These are phyloP conservation scores for Byssochlamys sp. DNA, from an alignment of 2,329 filamentous ascomycete species.

Conservation along the genomic window DNA sequence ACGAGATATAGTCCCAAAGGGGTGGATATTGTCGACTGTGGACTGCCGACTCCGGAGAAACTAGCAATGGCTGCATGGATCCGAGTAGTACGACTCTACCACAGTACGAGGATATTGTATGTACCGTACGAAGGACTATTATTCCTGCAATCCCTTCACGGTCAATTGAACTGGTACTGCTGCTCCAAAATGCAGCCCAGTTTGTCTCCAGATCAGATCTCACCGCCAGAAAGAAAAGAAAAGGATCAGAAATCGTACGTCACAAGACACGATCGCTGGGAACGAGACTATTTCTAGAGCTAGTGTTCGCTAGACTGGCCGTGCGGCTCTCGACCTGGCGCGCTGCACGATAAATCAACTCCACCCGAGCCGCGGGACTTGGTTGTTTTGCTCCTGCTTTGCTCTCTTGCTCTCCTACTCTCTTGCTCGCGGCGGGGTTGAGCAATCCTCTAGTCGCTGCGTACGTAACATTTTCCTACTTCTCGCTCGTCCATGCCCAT, in stretches of 20 bases:
- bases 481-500: not conserved
- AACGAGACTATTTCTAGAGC: not conserved
- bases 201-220: not conserved
- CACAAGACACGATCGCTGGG: not conserved
- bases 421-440: not conserved
- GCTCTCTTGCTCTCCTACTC: no score
- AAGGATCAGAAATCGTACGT: not conserved
- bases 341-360: constrained; percentile 10
- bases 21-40: no score
- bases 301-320: not conserved
- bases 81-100: not conserved
- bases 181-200: not conserved
- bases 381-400: not conserved
- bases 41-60: not conserved
- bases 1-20: no score
- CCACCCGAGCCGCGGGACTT: constrained; percentile 1
- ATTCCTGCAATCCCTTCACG: not conserved
- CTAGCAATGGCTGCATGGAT: not conserved
- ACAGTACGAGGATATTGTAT: no score
- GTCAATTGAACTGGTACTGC: not conserved
- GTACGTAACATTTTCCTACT: not conserved
- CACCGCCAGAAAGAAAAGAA: not conserved
- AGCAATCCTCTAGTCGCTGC: not conserved
- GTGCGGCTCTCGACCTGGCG: not conserved
- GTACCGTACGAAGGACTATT: not conserved